A percentile compares a stretch with the other conserved stretches of the same genome.
Conservation (phyloP, 2,329 filamentous ascomycete species). For the Penicillium sp. region DNA sequence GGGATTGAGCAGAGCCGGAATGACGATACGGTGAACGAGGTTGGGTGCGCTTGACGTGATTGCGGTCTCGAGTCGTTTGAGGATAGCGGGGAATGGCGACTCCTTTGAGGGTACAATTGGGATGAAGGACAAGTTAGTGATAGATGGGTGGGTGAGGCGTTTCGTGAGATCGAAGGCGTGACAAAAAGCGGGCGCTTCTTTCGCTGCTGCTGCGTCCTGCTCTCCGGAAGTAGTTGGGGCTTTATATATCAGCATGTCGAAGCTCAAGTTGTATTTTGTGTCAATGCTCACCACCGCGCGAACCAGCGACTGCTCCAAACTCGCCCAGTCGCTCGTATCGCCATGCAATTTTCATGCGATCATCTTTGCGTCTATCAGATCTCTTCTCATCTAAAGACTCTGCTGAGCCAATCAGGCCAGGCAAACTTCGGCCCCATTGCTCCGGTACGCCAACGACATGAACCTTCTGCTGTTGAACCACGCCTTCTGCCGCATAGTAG, state of each 20-base stretch:
- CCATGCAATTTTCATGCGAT: slow-evolving; percentile 99
- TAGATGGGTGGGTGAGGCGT: slow-evolving; percentile 56
- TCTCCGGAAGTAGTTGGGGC: slow-evolving; percentile 29
- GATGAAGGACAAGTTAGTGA: slow-evolving; percentile 53
- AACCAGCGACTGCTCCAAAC: slow-evolving; percentile 55
- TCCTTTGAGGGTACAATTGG: slow-evolving; percentile 40
- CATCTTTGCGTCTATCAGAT: slow-evolving; percentile 46
- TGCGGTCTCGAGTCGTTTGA: slow-evolving; percentile 55
- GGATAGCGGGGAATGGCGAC: slow-evolving; percentile 62
- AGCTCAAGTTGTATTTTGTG: not conserved
- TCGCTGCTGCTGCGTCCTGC: slow-evolving; percentile 46
- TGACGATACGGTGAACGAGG: slow-evolving; percentile 71
- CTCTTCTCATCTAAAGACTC: slow-evolving; percentile 45
- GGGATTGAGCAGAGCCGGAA: slow-evolving; percentile 86
- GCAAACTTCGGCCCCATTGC: slow-evolving; percentile 77
- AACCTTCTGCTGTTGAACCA: slow-evolving; percentile 84
- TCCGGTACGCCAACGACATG: slow-evolving; percentile 79
- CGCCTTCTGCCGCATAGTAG: slow-evolving; percentile 89
- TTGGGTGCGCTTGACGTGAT: slow-evolving; percentile 57
- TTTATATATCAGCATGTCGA: slow-evolving; percentile 24
- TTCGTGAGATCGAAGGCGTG: slow-evolving; percentile 70
- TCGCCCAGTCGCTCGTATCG: slow-evolving; percentile 83
- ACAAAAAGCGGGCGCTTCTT: slow-evolving; percentile 54
- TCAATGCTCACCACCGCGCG: slow-evolving; percentile 55
- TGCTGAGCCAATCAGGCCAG: slow-evolving; percentile 60